Conservation (phyloP, 257 asterid species). For the Solanum boliviense region DNA sequence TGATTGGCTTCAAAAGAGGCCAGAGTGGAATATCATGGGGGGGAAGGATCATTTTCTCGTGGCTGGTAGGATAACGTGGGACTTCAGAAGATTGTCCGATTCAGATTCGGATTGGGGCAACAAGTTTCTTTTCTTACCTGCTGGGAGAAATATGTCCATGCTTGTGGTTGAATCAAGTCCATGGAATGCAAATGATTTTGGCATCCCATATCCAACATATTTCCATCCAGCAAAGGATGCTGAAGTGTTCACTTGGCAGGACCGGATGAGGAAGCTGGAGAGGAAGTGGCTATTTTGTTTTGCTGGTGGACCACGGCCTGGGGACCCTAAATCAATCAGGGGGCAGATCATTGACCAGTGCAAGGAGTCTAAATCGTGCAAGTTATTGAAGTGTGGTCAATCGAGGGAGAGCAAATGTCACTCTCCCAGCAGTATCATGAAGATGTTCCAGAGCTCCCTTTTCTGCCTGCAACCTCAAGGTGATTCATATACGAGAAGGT, state of each 20-base stretch:
- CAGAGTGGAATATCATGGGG: constrained; percentile 79
- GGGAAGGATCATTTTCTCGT: constrained; percentile 90
- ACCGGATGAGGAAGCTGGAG: constrained; percentile 51
- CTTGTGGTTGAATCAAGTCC: constrained; percentile 91
- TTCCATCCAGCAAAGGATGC: constrained; percentile 72
- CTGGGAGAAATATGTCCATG: constrained; percentile 69
- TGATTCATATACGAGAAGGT: constrained; percentile 81
- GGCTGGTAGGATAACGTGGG: constrained; percentile 92
- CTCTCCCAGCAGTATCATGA: constrained; percentile 75
- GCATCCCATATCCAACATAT: constrained; percentile 82
- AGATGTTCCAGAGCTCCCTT: constrained; percentile 70
- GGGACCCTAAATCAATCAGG: constrained; percentile 49
- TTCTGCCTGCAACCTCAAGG: constrained; percentile 92
- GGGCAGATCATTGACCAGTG: constrained; percentile 68
- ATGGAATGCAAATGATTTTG: constrained; percentile 70
- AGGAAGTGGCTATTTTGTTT: constrained; percentile 69
- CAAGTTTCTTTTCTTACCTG: constrained; percentile 69
- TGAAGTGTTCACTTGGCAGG: constrained; percentile 64
- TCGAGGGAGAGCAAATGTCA: constrained; percentile 73
- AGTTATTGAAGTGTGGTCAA: constrained; percentile 52
- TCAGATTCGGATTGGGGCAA: constrained; percentile 71
- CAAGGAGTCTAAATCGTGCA: constrained; percentile 42
- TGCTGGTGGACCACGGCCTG: constrained; percentile 90
- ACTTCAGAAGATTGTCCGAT: constrained; percentile 57
- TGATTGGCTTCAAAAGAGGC: constrained; percentile 62